Percentiles rank a stretch among this genome's conserved stretches.
Evolutionary conservation across 2,329 filamentous ascomycete species (phyloP).

Genomic region (Stemphylium lycopersici): DNA sequence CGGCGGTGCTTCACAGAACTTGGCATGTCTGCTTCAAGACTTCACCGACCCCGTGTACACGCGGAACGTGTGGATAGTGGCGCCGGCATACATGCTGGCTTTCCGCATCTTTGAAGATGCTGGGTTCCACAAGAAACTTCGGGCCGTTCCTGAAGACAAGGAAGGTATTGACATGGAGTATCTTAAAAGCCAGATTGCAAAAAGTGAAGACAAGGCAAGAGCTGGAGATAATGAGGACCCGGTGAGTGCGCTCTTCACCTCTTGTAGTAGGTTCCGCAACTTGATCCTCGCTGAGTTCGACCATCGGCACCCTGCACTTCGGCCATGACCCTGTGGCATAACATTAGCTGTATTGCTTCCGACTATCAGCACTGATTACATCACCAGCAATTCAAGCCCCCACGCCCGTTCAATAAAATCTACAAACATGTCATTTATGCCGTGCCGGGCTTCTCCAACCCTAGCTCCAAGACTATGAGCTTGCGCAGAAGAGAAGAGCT

Average conservation of each 20-base stretch:
- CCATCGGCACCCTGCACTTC: not conserved
- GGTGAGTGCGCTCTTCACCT: slow-evolving; percentile 43
- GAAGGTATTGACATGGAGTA: slow-evolving; percentile 75
- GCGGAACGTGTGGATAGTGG: slow-evolving; percentile 76
- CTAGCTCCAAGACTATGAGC: slow-evolving; percentile 82
- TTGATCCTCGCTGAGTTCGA: not conserved
- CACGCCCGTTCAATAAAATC: slow-evolving; percentile 70
- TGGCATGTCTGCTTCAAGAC: slow-evolving; percentile 77
- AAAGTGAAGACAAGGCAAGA: slow-evolving; percentile 55
- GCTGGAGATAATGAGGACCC: slow-evolving; percentile 49
- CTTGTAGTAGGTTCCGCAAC: not conserved
- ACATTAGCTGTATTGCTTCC: not conserved
- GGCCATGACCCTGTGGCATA: not conserved
- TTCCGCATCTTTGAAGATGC: slow-evolving; percentile 84
- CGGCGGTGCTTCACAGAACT: slow-evolving; percentile 82
- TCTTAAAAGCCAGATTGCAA: slow-evolving; percentile 59
- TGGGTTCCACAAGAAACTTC: slow-evolving; percentile 71
- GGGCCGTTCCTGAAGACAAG: slow-evolving; percentile 75
- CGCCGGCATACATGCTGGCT: slow-evolving; percentile 83
- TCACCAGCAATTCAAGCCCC: slow-evolving; percentile 61
- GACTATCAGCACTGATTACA: slow-evolving; percentile 15
- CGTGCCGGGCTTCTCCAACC: slow-evolving; percentile 89
- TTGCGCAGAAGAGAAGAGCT: slow-evolving; percentile 69
- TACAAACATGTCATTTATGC: slow-evolving; percentile 89
- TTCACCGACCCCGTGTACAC: slow-evolving; percentile 82